Evolutionary conservation across 1,284 basidiomycete species (phyloP).

Genomic region (Melampsora americana): DNA sequence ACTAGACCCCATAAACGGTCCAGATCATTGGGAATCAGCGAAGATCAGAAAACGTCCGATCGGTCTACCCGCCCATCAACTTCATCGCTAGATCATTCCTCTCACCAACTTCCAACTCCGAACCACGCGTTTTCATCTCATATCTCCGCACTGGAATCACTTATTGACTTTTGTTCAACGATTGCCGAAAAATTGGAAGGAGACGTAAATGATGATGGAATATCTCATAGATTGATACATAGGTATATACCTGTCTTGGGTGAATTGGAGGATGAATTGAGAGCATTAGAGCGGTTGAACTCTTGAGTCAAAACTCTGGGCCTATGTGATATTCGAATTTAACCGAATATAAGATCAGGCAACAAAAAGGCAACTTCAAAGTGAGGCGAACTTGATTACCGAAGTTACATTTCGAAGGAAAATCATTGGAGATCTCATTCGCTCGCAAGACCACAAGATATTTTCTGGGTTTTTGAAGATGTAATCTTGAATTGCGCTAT

Average conservation of each 20-base stretch:
- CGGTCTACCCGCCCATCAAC: neutral
- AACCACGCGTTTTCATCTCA: neutral
- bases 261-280: conserved; percentile 40
- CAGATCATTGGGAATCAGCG: too few relatives aligned
- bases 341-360: too few relatives aligned
- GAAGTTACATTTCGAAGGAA: too few relatives aligned
- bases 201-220: neutral
- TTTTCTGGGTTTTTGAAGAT: too few relatives aligned
- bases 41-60: too few relatives aligned
- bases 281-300: conserved; percentile 35
- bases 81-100: neutral
- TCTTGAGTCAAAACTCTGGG: conserved; percentile 9
- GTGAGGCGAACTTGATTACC: too few relatives aligned
- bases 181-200: neutral
- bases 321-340: too few relatives aligned
- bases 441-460: too few relatives aligned
- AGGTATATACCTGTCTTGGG: conserved; percentile 14
- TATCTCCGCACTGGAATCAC: conserved; percentile 19
- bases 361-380: too few relatives aligned
- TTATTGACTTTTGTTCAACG: conserved; percentile 16
- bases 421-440: too few relatives aligned
- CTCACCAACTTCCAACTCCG: too few relatives aligned
- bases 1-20: neutral
- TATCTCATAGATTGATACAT: conserved; percentile 16
- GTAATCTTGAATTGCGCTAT: too few relatives aligned